Conservation (phyloP, 2,329 filamentous ascomycete species). For the Rutstroemia sydowiana region DNA sequence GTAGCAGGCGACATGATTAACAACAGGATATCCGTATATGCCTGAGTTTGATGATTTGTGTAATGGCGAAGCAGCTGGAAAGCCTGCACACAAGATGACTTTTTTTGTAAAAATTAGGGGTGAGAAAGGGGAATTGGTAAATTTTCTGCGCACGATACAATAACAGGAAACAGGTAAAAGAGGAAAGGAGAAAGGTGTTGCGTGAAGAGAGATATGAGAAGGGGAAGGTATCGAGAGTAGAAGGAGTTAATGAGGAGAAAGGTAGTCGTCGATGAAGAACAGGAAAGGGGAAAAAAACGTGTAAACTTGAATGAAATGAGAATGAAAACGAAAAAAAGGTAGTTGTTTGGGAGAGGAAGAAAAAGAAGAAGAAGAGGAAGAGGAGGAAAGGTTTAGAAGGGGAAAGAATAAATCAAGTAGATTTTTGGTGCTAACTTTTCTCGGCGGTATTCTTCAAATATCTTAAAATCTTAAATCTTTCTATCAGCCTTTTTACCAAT, state of each 20-base stretch:
- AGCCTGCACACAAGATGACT: not conserved
- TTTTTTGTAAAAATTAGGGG: too few relatives aligned
- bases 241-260: not conserved
- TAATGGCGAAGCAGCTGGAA: not conserved
- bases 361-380: not conserved
- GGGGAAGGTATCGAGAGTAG: not conserved
- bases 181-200: slow-evolving; percentile 3
- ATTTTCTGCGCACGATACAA: too few relatives aligned
- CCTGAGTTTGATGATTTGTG: not conserved
- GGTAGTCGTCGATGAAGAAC: not conserved
- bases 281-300: not conserved
- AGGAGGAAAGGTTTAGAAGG: not conserved
- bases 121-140: too few relatives aligned
- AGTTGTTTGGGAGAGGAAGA: not conserved
- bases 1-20: slow-evolving; percentile 9
- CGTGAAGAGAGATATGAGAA: not conserved
- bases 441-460: too few relatives aligned
- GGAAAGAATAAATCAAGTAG: too few relatives aligned
- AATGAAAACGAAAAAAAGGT: not conserved
- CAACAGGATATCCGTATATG: not conserved
- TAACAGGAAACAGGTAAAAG: too few relatives aligned
- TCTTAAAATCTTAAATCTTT: too few relatives aligned
- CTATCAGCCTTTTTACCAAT: too few relatives aligned
- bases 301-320: not conserved
- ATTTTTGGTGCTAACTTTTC: too few relatives aligned